Base-by-base conservation (phyloP, 345 rosid species). In the Salix dunnii region DNA sequence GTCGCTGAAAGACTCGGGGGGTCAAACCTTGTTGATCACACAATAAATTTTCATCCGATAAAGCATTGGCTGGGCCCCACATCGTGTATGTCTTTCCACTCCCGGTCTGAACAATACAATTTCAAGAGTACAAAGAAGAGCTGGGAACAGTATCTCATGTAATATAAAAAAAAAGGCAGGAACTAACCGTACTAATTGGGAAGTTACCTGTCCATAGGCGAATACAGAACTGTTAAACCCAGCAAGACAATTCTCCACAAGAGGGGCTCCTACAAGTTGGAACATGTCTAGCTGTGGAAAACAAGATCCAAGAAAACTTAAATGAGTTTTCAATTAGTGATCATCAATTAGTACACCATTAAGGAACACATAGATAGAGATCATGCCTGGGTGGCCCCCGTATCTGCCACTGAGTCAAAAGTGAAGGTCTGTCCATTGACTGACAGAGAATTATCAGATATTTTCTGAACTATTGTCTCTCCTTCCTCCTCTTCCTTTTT, bases 191-290 rank as follows among this genome's bases (percentile, higher is more conserved):
- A 60, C 65, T 48, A 60, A 49, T 43, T 11, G 21, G 65, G 30
- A 28, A 79, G 72, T 20, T 73, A 96, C 99, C 98, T 94, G 98
- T 76, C 99, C 99, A 75, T 94, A 96, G 42, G 98, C 99, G 84
- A 96, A 96, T 5, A 96, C 96, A 60, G 99, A 96, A 83, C 99
- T 94, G 81, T 96, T 96, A 74, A 96, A 96, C 63, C 99, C 99
- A 38, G 99, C 92, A 16, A 96, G 82, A 83, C 99, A 96, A 71
- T 96, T 96, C 74, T 96, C 98, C 6, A 96, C 98, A 0, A 96
- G 94, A 67, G 99, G 97, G 27, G 82, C 88, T 70, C 99, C 99
- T 17, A 94, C 89, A 49, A 89, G 97, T 88, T 91, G 85, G 79
- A 94, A 96, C 31, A 96, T 88, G 72, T 94, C 96, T 51, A 84